Conservation (phyloP, 768 basidiomycete genomes). For the Calvatia gigantea region DNA sequence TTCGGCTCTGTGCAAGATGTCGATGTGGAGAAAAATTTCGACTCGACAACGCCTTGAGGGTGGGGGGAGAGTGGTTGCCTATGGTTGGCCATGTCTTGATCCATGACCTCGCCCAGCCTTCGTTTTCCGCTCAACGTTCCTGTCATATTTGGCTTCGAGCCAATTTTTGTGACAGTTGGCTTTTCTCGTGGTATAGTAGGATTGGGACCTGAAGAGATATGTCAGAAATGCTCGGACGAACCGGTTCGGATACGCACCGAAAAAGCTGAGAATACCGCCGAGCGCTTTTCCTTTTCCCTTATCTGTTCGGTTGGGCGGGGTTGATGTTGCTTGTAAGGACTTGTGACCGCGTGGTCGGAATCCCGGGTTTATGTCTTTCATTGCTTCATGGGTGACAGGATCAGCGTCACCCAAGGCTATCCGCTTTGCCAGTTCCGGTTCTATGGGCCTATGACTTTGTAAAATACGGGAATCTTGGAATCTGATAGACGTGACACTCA, state of each 20-base stretch:
- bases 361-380: constrained; percentile 74
- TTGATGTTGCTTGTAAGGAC: constrained; percentile 24
- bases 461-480: not conserved
- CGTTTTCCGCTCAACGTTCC: constrained; percentile 76
- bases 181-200: constrained; percentile 30
- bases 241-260: constrained; percentile 40
- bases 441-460: constrained; percentile 49
- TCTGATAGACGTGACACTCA: constrained; percentile 28
- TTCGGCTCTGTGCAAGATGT: constrained; percentile 8
- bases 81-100: constrained; percentile 53
- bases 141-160: constrained; percentile 15
- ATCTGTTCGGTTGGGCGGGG: constrained; percentile 29
- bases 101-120: constrained; percentile 67
- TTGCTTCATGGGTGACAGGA: constrained; percentile 64
- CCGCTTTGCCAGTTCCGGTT: constrained; percentile 56
- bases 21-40: constrained; percentile 34
- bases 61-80: constrained; percentile 28
- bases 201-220: constrained; percentile 34
- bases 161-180: constrained; percentile 12
- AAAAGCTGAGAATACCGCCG: constrained; percentile 56
- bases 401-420: constrained; percentile 69
- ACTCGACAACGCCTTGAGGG: constrained; percentile 23
- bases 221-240: not conserved
- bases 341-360: constrained; percentile 55
- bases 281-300: constrained; percentile 46